These are phyloP conservation scores for Hibiscus trionum DNA, from an alignment of 345 rosid species.

Conservation along the genomic window DNA sequence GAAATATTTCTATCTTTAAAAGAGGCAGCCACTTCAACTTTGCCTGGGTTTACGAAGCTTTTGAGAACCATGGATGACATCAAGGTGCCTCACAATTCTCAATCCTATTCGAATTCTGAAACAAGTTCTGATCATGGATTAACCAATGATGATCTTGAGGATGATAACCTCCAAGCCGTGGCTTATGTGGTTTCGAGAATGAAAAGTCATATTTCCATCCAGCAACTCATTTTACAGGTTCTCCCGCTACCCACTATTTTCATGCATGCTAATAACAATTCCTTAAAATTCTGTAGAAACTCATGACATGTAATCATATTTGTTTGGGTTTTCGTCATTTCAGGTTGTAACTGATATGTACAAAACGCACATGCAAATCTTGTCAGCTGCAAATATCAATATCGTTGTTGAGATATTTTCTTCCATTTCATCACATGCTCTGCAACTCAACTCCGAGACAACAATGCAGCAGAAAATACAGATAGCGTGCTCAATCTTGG, in stretches of 20 bases:
- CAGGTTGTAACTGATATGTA: conserved; percentile 73
- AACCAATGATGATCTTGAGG: conserved; percentile 54
- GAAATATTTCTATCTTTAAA: conserved; percentile 56
- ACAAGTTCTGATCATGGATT: conserved; percentile 53
- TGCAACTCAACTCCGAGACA: conserved; percentile 47
- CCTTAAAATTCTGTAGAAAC: background rate
- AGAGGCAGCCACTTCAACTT: conserved; percentile 52
- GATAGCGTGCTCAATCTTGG: conserved; percentile 64
- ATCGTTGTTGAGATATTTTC: conserved; percentile 50
- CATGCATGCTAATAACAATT: background rate
- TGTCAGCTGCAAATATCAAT: conserved; percentile 36
- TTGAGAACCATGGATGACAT: conserved; percentile 63
- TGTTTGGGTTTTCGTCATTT: conserved; percentile 12
- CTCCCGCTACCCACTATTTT: background rate
- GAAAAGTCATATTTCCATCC: conserved; percentile 74
- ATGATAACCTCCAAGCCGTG: conserved; percentile 64
- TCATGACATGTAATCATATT: background rate
- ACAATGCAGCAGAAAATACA: conserved; percentile 56
- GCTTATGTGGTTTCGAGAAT: conserved; percentile 73
- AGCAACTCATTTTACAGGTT: conserved; percentile 74
- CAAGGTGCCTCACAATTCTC: conserved; percentile 33
- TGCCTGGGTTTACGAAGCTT: conserved; percentile 67
- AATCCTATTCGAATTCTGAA: conserved; percentile 38
- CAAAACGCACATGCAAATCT: conserved; percentile 38
- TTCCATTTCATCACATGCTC: conserved; percentile 60